Conservation (phyloP, 2,329 filamentous ascomycete species). For the Daldinia sp. region DNA sequence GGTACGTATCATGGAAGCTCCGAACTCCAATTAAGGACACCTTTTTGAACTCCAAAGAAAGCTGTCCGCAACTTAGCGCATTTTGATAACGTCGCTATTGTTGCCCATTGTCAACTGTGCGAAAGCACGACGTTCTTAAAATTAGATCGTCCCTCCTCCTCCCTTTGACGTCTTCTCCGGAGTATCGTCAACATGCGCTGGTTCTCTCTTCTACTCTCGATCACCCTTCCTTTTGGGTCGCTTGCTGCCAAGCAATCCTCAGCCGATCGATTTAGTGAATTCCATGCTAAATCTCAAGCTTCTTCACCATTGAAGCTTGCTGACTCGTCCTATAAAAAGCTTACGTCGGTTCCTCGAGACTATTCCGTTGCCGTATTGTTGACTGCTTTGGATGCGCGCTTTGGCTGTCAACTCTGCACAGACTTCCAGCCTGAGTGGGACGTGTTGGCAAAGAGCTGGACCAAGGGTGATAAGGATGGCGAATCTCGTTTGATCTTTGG, state of each 20-base stretch:
- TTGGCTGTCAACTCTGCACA: slow-evolving; percentile 84
- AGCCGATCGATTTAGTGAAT: slow-evolving; percentile 73
- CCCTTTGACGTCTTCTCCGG: slow-evolving; percentile 20
- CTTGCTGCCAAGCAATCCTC: slow-evolving; percentile 69
- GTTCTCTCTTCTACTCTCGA: slow-evolving; percentile 68
- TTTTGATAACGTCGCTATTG: slow-evolving; percentile 10
- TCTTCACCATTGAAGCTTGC: slow-evolving; percentile 78
- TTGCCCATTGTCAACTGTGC: slow-evolving; percentile 15
- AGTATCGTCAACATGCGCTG: slow-evolving; percentile 69
- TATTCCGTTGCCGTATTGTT: slow-evolving; percentile 84
- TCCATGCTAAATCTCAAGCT: slow-evolving; percentile 71
- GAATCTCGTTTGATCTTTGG: slow-evolving; percentile 79
- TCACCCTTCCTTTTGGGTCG: slow-evolving; percentile 66
- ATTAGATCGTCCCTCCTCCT: slow-evolving; percentile 13
- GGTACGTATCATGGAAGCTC: slow-evolving; percentile 17
- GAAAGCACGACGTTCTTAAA: slow-evolving; percentile 7
- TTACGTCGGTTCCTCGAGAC: slow-evolving; percentile 81
- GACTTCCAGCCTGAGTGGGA: slow-evolving; percentile 97
- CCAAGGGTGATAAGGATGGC: slow-evolving; percentile 79
- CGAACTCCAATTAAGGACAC: slow-evolving; percentile 40
- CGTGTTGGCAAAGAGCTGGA: slow-evolving; percentile 84
- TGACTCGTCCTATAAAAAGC: slow-evolving; percentile 76
- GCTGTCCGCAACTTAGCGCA: neutral
- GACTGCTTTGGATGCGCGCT: slow-evolving; percentile 84
- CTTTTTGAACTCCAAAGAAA: slow-evolving; percentile 35